These are phyloP conservation scores for Aphanocladium album DNA, from an alignment of 2,329 filamentous ascomycete genomes.

Conservation along the genomic window DNA sequence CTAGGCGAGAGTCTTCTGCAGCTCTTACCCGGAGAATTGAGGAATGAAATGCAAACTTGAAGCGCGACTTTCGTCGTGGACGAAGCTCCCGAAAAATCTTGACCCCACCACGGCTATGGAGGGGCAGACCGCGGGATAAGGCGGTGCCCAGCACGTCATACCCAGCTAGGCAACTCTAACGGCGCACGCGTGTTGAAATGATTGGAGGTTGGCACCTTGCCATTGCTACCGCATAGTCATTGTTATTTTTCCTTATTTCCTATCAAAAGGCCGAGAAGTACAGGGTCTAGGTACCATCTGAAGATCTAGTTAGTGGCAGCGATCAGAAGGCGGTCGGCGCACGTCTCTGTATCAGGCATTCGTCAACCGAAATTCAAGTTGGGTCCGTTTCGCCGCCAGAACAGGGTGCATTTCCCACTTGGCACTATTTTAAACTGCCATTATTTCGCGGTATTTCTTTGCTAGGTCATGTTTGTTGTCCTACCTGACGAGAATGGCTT, in stretches of 20 bases:
- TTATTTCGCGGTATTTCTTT: not conserved
- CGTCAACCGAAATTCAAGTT: not conserved
- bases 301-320: too few species aligned
- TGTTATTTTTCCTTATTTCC: not conserved
- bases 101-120: slow-evolving; percentile 13
- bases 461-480: not conserved
- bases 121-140: slow-evolving; percentile 2
- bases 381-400: too few species aligned
- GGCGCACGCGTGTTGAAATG: not conserved
- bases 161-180: not conserved
- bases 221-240: not conserved
- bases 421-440: not conserved
- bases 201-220: not conserved
- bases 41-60: not conserved
- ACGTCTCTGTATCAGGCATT: not conserved
- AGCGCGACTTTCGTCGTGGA: slow-evolving; percentile 8
- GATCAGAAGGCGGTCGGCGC: too few species aligned
- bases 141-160: slow-evolving; percentile 7
- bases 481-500: not conserved
- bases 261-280: not conserved
- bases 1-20: not conserved
- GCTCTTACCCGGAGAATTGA: not conserved
- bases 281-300: too few species aligned
- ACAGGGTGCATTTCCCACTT: too few species aligned
- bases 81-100: slow-evolving; percentile 5